Evolutionary conservation across 306 rosid genomes (phyloP).

Genomic region (Crotalaria pallida): DNA sequence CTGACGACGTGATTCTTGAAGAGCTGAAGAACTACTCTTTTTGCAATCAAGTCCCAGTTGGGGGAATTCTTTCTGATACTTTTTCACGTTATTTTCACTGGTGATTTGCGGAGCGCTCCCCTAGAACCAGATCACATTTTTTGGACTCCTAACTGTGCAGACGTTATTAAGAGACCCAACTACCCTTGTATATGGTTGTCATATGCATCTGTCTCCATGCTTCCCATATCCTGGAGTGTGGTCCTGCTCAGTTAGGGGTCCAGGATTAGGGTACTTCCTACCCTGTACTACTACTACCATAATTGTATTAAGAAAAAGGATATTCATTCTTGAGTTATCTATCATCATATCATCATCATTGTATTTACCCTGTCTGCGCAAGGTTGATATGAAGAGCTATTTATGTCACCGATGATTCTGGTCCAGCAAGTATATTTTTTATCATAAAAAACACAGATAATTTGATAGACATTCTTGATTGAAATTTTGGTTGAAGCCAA

Average conservation of each 20-base stretch:
- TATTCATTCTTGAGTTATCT: background rate
- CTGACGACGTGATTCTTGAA: conserved; percentile 16
- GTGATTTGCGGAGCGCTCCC: conserved; percentile 14
- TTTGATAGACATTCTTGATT: background rate
- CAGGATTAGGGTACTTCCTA: conserved; percentile 1
- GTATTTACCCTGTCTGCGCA: background rate
- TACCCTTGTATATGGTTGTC: background rate
- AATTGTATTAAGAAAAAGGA: background rate
- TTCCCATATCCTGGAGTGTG: conserved; percentile 6
- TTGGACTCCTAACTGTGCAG: conserved; percentile 7
- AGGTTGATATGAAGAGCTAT: background rate
- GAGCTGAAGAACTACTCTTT: conserved; percentile 5
- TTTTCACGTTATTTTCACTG: conserved; percentile 4
- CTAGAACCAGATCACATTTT: conserved; percentile 9
- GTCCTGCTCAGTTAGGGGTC: background rate
- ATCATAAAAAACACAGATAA: background rate
- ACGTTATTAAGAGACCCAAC: conserved; percentile 2
- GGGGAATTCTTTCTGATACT: conserved; percentile 16
- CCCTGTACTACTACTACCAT: background rate
- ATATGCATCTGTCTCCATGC: background rate
- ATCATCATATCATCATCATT: background rate
- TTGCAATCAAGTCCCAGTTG: conserved; percentile 14
- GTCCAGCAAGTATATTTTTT: background rate
- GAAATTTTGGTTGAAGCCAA: conserved; percentile 25
- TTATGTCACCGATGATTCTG: background rate